Base-by-base conservation (phyloP, 345 rosid species). In the Microcos paniculata region DNA sequence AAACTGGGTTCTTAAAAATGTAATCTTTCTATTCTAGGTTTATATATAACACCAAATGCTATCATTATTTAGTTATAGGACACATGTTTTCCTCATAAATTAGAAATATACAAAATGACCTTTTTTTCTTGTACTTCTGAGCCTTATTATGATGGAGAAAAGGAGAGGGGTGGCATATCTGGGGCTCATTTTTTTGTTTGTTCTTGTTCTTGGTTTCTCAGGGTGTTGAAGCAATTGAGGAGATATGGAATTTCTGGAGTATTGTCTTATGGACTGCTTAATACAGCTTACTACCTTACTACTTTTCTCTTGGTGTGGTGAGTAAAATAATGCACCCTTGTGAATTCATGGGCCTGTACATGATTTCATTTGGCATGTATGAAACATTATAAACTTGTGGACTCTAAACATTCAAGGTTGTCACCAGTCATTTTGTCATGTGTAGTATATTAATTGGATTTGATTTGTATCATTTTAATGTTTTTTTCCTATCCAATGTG, bases 211-310 rank as follows among this genome's bases (percentile, higher is more conserved):
- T 21, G 9, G 61, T 48, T 18, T 59, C 78, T 72, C 77, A 94
- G 94, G 88, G 80, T 89, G 73, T 75, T 92, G 80, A 71, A 74
- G 86, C 89, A 84, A 79, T 72, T 94, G 79, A 91, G 82, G 87
- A 88, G 92, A 88, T 94, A 91, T 71, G 97, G 97, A 79, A 73
- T 90, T 59, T 88, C 97, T 57, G 98, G 98, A 75, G 57, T 94
- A 62, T 80, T 92, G 79, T 91, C 97, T 0, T 94, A 94, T 79
- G 98, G 96, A 68, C 74, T 94, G 61, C 80, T 94, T 66, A 94
- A 91, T 77, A 92, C 97, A 21, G 90, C 83, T 38, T 94, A 94
- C 85, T 92, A 94, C 79, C 86, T 85, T 51, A 83, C 84, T 23
- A 86, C 90, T 42, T 94, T 91, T 81, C 92, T 94, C 35, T 70